Evolutionary conservation across 2,329 filamentous ascomycete genomes (phyloP).

Genomic region (Nemania serpens): DNA sequence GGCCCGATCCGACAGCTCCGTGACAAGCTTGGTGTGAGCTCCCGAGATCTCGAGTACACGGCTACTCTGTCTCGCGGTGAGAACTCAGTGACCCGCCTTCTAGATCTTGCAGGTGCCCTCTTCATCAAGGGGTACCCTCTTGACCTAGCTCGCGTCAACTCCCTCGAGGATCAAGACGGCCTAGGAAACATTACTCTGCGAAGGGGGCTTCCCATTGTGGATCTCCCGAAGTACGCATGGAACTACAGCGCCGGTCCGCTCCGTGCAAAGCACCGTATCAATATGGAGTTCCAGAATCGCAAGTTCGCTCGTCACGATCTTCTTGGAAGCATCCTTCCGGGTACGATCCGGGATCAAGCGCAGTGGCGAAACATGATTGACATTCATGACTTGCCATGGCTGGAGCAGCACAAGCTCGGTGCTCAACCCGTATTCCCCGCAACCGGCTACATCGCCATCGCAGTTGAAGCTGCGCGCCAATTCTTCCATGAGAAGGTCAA

Average conservation of each 20-base stretch:
- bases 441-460: slow-evolving; percentile 25
- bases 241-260: slow-evolving; percentile 16
- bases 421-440: slow-evolving; percentile 23
- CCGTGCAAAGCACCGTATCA: slow-evolving; percentile 11
- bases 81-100: slow-evolving; percentile 18
- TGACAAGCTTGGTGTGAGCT: slow-evolving; percentile 14
- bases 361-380: slow-evolving; percentile 28
- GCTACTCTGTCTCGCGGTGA: slow-evolving; percentile 16
- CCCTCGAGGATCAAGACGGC: slow-evolving; percentile 16
- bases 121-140: slow-evolving; percentile 18
- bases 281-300: slow-evolving; percentile 15
- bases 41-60: slow-evolving; percentile 16
- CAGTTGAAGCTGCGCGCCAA: slow-evolving; percentile 21
- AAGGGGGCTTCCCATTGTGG: slow-evolving; percentile 8
- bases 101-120: slow-evolving; percentile 20
- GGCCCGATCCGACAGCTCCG: slow-evolving; percentile 20
- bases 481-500: slow-evolving; percentile 21
- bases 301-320: slow-evolving; percentile 25
- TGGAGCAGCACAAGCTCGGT: slow-evolving; percentile 19
- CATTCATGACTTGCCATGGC: slow-evolving; percentile 24
- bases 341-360: slow-evolving; percentile 10
- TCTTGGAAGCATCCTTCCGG: slow-evolving; percentile 19
- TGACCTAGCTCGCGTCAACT: slow-evolving; percentile 20
- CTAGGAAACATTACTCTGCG: slow-evolving; percentile 5
- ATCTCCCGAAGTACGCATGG: slow-evolving; percentile 19